Evolutionary conservation across 2,329 filamentous ascomycete genomes (phyloP), one percentile per base, ranked within the genome.

Genomic region (Fusarium torulosum): DNA sequence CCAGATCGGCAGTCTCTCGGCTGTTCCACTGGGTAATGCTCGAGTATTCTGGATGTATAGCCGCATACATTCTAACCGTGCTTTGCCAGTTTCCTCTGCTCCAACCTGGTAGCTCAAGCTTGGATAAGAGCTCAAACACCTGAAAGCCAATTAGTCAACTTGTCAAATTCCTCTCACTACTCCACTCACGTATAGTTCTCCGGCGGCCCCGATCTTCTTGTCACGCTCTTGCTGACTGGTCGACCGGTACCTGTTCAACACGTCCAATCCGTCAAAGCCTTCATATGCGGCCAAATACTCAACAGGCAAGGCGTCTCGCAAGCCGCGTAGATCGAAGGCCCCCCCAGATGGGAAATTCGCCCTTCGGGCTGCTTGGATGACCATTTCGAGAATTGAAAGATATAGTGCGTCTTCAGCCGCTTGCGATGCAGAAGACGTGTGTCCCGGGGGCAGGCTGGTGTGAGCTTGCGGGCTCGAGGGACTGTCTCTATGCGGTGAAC

Each of bases 161-260:
- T 6, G 17, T 17, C 8, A 4, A 38, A 19, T 7, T 10, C 14
- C 2, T 2, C 6, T 19, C 1, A 33, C 8, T 3, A 7, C 3
- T 3, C 1, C 6, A 53, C 70, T 71, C 43, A 72, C 72, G 15
- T 66, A 74, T 46, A 74, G 51, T 37, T 74, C 70, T 15, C 72
- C 69, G 2, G 67, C 72, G 1, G 72, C 72, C 3, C 72, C 72
- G 10, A 74, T 33, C 51, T 64, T 71, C 45, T 63, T 72, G 41
- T 72, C 64, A 3, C 72, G 66, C 25, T 74, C 67, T 1, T 52
- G 40, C 29, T 73, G 71, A 23, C 7, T 72, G 9, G 40, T 61
- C 0, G 72, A 69, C 13, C 47, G 63, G 27, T 67, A 67, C 1
- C 47, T 53, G 5, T 35, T 45, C n/a, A 60, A 27, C 5, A 70